phyloP scores from a whole-genome alignment of 805 yeast species.

The Saccharomycopsis capsularis region DNA sequence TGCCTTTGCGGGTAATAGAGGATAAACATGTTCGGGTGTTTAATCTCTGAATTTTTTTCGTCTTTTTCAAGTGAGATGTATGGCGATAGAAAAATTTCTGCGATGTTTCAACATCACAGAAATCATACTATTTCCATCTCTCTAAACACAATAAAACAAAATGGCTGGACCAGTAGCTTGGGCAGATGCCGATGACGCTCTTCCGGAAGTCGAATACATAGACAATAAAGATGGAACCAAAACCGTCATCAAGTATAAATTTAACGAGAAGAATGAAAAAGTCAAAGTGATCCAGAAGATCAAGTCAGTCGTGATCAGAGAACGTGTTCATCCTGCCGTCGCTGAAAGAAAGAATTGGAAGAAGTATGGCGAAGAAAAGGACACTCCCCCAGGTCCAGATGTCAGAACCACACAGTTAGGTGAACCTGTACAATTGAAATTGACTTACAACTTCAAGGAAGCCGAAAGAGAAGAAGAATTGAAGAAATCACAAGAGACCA shows the following conservation, averaged over 20 bases:
- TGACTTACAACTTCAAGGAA: slow-evolving; percentile 73
- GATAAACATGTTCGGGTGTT: too few species aligned
- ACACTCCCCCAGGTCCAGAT: slow-evolving; percentile 78
- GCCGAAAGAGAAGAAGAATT: slow-evolving; percentile 61
- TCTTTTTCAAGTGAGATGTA: too few species aligned
- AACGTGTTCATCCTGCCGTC: slow-evolving; percentile 74
- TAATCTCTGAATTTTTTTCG: too few species aligned
- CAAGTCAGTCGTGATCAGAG: slow-evolving; percentile 67
- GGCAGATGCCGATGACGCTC: slow-evolving; percentile 71
- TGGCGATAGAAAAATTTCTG: too few species aligned
- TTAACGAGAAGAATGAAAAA: slow-evolving; percentile 73
- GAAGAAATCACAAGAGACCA: slow-evolving; percentile 42
- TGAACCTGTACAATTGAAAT: slow-evolving; percentile 69
- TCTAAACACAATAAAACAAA: too few species aligned
- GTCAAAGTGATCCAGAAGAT: slow-evolving; percentile 83
- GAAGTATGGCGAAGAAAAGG: slow-evolving; percentile 78
- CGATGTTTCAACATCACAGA: too few species aligned
- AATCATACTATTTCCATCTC: too few species aligned
- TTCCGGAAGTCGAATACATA: slow-evolving; percentile 67
- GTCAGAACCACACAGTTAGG: slow-evolving; percentile 82
- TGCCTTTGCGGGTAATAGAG: too few species aligned
- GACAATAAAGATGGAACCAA: slow-evolving; percentile 84
- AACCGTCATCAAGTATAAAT: slow-evolving; percentile 71
- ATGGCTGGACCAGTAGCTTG: too few species aligned
- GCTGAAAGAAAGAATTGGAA: slow-evolving; percentile 87